A percentile compares a stretch with the other conserved stretches of the same genome.
phyloP scores from a whole-genome alignment of 768 basidiomycete species.

The Aureoboletus auriporus region DNA sequence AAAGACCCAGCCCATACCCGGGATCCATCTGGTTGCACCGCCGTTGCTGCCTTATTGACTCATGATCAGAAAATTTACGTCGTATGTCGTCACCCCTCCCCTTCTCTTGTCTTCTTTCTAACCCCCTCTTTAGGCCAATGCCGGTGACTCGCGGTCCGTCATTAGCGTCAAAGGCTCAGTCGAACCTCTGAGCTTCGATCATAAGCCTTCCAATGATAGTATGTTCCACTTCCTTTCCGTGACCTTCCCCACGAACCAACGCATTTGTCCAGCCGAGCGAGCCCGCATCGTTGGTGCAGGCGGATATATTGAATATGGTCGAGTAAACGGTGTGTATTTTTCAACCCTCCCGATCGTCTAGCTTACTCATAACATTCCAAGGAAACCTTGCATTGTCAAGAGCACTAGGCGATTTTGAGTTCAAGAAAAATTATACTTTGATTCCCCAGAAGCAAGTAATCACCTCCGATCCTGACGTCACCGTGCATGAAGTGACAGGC shows the following conservation, averaged over 20 bases:
- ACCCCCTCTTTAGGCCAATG: slow-evolving; percentile 73
- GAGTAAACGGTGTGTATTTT: slow-evolving; percentile 80
- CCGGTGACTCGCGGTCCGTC: slow-evolving; percentile 93
- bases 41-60: slow-evolving; percentile 84
- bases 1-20: slow-evolving; percentile 81
- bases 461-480: slow-evolving; percentile 91
- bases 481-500: slow-evolving; percentile 68
- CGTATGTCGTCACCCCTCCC: slow-evolving; percentile 41
- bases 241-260: neutral
- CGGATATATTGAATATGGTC: slow-evolving; percentile 93
- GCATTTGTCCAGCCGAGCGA: slow-evolving; percentile 59
- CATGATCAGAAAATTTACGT: slow-evolving; percentile 74
- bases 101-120: slow-evolving; percentile 1
- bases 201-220: slow-evolving; percentile 91
- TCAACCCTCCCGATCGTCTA: neutral
- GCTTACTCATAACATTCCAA: slow-evolving; percentile 27
- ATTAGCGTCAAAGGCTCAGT: slow-evolving; percentile 81
- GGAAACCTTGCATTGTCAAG: slow-evolving; percentile 94
- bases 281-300: slow-evolving; percentile 86
- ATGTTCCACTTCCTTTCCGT: slow-evolving; percentile 24
- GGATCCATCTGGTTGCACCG: slow-evolving; percentile 96
- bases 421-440: slow-evolving; percentile 88
- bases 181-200: slow-evolving; percentile 88
- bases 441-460: slow-evolving; percentile 90
- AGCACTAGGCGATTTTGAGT: slow-evolving; percentile 96